Conservation (phyloP, 257 asterid genomes). For the Jacaranda mimosifolia region DNA sequence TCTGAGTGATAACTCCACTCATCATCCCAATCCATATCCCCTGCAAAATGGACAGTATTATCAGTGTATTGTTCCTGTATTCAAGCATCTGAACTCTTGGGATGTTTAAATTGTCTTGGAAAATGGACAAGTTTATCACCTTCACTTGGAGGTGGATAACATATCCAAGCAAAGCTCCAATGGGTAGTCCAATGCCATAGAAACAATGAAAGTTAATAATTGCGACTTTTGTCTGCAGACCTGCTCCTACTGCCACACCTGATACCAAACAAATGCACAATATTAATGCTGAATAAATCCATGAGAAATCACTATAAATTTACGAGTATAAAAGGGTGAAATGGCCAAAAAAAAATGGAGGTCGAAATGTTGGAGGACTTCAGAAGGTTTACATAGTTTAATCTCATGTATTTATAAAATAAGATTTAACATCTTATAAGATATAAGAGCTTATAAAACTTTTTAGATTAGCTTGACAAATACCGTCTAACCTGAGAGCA, state of each 20-base stretch:
- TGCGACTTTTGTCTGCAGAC: conserved; percentile 48
- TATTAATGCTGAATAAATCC: neutral
- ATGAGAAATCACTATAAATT: neutral
- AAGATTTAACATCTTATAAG: too few relatives aligned
- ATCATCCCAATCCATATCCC: conserved; percentile 80
- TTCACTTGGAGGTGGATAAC: conserved; percentile 32
- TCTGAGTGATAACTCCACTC: conserved; percentile 55
- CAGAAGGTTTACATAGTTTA: neutral
- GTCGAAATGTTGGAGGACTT: neutral
- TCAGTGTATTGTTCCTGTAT: too few relatives aligned
- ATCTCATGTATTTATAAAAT: neutral
- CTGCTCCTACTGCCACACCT: conserved; percentile 41
- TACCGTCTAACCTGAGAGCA: conserved; percentile 35
- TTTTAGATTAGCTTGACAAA: too few relatives aligned
- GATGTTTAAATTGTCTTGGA: too few relatives aligned
- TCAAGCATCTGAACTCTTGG: too few relatives aligned
- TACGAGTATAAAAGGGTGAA: neutral
- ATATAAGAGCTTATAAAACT: too few relatives aligned
- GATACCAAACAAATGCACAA: neutral
- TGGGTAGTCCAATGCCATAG: conserved; percentile 59
- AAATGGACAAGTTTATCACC: conserved; percentile 11
- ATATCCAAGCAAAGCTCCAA: conserved; percentile 60
- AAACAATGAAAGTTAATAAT: conserved; percentile 56
- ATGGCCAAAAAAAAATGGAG: neutral
- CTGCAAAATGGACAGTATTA: neutral